Conservation (phyloP, 495 filamentous ascomycete genomes). For the Cladorrhinum samala region DNA sequence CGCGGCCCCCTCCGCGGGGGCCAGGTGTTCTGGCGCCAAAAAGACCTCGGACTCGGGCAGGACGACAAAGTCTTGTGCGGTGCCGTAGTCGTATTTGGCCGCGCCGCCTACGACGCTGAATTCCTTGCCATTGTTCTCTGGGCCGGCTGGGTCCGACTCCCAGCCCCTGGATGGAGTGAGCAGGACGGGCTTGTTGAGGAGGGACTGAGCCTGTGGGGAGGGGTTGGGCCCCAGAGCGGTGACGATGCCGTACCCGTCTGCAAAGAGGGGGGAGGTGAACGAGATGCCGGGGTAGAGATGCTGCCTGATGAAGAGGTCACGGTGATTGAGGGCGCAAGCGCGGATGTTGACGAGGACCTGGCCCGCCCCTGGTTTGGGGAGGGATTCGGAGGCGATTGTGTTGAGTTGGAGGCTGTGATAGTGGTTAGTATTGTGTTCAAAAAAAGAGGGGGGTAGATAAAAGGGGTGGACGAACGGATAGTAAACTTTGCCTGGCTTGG, state of each 20-base stretch:
- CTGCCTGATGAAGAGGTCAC: conserved; percentile 86
- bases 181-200: conserved; percentile 61
- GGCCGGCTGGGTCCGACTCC: conserved; percentile 61
- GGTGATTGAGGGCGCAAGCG: conserved; percentile 82
- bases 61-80: conserved; percentile 62
- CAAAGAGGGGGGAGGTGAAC: conserved; percentile 67
- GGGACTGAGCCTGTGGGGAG: conserved; percentile 20
- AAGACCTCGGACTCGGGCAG: conserved; percentile 68
- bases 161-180: conserved; percentile 71
- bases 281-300: conserved; percentile 80
- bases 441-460: not conserved
- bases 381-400: conserved; percentile 46
- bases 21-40: conserved; percentile 64
- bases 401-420: conserved; percentile 53
- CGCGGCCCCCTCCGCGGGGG: conserved; percentile 66
- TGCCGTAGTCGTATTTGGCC: conserved; percentile 55
- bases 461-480: conserved; percentile 50
- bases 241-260: conserved; percentile 76
- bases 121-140: conserved; percentile 50
- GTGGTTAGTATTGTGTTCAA: not conserved
- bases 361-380: conserved; percentile 51
- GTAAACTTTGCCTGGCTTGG: conserved; percentile 80
- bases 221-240: conserved; percentile 52
- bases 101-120: conserved; percentile 73
- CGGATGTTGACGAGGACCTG: conserved; percentile 65